These are phyloP conservation scores for Candida patagonica DNA, from an alignment of 805 yeast genomes.

Conservation along the genomic window DNA sequence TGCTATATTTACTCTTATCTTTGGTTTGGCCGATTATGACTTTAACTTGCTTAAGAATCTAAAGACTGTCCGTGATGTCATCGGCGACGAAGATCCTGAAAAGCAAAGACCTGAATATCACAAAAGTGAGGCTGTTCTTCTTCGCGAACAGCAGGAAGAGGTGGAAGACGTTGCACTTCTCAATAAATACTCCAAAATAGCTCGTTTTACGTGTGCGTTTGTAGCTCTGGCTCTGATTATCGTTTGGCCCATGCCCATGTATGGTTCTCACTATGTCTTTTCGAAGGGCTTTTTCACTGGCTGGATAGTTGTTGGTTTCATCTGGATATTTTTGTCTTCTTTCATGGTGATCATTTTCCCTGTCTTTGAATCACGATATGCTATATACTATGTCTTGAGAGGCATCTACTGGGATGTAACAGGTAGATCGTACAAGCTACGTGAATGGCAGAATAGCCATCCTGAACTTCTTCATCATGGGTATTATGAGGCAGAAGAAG, in stretches of 20 bases:
- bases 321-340: conserved; percentile 56
- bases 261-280: conserved; percentile 69
- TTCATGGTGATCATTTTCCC: conserved; percentile 61
- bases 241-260: conserved; percentile 94
- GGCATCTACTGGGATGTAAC: conserved; percentile 81
- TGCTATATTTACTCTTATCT: conserved; percentile 54
- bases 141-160: conserved; percentile 20
- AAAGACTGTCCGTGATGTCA: conserved; percentile 55
- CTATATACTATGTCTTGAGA: conserved; percentile 52
- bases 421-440: conserved; percentile 65
- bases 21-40: conserved; percentile 67
- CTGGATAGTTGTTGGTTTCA: conserved; percentile 74
- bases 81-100: conserved; percentile 34
- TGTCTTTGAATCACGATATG: conserved; percentile 62
- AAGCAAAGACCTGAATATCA: conserved; percentile 26
- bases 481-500: conserved; percentile 2
- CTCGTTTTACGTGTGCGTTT: conserved; percentile 49
- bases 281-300: conserved; percentile 75
- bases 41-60: conserved; percentile 55
- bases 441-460: conserved; percentile 64
- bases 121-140: conserved; percentile 33
- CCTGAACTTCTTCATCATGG: conserved; percentile 58
- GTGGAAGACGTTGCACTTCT: conserved; percentile 47
- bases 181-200: conserved; percentile 49
- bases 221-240: conserved; percentile 58